Percentiles rank a stretch among this genome's conserved stretches.
phyloP scores from a whole-genome alignment of 176 grass and related monocot species.

The Triticum aestivum region DNA sequence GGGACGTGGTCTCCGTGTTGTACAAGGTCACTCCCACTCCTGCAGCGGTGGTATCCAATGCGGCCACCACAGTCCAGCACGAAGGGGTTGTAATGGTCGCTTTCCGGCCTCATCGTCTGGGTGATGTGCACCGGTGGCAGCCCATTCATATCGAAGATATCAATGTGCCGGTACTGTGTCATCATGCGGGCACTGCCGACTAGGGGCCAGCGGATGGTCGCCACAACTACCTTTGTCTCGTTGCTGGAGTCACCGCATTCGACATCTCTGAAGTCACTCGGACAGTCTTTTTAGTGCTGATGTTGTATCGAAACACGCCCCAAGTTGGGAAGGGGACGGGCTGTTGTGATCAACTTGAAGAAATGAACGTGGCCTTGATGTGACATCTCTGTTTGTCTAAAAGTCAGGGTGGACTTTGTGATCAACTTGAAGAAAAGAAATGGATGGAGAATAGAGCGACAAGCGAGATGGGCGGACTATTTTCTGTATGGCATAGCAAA shows the following conservation, averaged over 20 bases:
- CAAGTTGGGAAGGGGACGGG: neutral
- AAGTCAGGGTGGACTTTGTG: too few relatives aligned
- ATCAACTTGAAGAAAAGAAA: too few relatives aligned
- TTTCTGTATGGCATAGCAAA: too few relatives aligned
- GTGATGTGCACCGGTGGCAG: neutral
- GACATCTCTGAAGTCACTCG: neutral
- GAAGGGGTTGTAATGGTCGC: constrained; percentile 40
- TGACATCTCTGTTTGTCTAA: too few relatives aligned
- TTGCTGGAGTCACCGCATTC: constrained; percentile 34
- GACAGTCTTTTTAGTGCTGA: neutral
- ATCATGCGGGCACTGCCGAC: neutral
- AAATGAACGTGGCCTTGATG: too few relatives aligned
- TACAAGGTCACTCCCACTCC: neutral
- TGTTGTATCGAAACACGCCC: constrained; percentile 11
- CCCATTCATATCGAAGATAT: constrained; percentile 18
- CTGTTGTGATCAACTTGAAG: too few relatives aligned
- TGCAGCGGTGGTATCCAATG: constrained; percentile 23
- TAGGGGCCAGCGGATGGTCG: constrained; percentile 22
- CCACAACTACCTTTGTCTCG: constrained; percentile 29
- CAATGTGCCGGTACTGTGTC: constrained; percentile 37
- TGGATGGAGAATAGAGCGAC: too few relatives aligned
- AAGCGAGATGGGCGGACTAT: too few relatives aligned
- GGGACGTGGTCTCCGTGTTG: neutral
- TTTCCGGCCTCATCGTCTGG: neutral
- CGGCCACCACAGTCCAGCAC: constrained; percentile 14